A percentile compares a stretch with the other conserved stretches of the same genome.
Conservation (phyloP, 192 early-diverging fungal genomes). For the Glomus cerebriforme region DNA sequence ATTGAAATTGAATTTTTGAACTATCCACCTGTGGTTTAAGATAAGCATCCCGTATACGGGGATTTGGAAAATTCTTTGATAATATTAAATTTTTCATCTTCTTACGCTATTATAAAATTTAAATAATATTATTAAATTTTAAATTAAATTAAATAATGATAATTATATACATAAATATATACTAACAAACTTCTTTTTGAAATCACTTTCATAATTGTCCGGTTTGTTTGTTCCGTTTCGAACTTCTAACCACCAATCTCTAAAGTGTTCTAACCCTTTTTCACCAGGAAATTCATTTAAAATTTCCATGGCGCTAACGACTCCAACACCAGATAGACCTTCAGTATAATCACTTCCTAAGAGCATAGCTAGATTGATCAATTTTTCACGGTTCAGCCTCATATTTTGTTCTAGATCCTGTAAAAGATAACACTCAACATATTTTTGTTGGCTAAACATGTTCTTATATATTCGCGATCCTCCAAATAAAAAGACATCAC, state of each 20-base stretch:
- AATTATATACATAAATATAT: not conserved
- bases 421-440: slow-evolving; percentile 80
- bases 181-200: slow-evolving; percentile 50
- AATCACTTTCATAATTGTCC: slow-evolving; percentile 18
- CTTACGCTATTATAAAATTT: slow-evolving; percentile 50
- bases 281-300: slow-evolving; percentile 68
- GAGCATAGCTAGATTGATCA: slow-evolving; percentile 85
- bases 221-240: slow-evolving; percentile 34
- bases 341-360: slow-evolving; percentile 98
- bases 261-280: slow-evolving; percentile 54
- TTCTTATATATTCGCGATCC: slow-evolving; percentile 80
- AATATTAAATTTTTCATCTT: slow-evolving; percentile 66
- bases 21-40: slow-evolving; percentile 74
- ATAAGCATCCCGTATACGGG: slow-evolving; percentile 78
- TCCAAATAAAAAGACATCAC: slow-evolving; percentile 97
- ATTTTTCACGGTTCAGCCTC: slow-evolving; percentile 63
- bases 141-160: not conserved
- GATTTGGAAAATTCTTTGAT: slow-evolving; percentile 79
- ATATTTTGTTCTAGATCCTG: slow-evolving; percentile 68
- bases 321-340: slow-evolving; percentile 85
- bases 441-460: slow-evolving; percentile 89
- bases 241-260: slow-evolving; percentile 60
- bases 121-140: not conserved
- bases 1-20: slow-evolving; percentile 58
- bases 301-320: slow-evolving; percentile 88